Conservation (phyloP, 2,329 filamentous ascomycete genomes). For the Cercospora sojina region DNA sequence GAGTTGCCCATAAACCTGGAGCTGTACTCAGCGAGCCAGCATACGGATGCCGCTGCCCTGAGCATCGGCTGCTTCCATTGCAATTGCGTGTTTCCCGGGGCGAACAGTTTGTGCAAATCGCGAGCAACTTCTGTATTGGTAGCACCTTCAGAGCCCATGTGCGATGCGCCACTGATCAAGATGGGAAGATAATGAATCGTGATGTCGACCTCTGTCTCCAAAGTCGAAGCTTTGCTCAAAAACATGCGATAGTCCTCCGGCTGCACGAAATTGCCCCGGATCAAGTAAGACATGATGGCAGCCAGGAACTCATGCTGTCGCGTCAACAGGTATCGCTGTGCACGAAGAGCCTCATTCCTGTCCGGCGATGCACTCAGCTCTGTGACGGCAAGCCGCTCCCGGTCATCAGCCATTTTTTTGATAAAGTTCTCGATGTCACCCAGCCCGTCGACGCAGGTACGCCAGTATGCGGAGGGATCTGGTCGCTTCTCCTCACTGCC, state of each 20-base stretch:
- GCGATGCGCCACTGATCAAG: conserved; percentile 71
- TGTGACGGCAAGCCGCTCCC: conserved; percentile 72
- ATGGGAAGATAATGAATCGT: conserved; percentile 80
- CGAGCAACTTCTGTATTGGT: conserved; percentile 68
- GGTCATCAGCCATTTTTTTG: conserved; percentile 70
- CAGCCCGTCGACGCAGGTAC: conserved; percentile 75
- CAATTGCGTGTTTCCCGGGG: conserved; percentile 64
- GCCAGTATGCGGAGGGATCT: conserved; percentile 63
- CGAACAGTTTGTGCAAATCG: conserved; percentile 67
- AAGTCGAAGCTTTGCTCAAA: conserved; percentile 63
- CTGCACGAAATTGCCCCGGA: conserved; percentile 71
- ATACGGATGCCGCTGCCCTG: conserved; percentile 73
- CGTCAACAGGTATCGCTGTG: conserved; percentile 74
- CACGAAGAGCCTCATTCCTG: conserved; percentile 73
- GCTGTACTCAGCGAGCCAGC: conserved; percentile 93
- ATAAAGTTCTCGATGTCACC: conserved; percentile 74
- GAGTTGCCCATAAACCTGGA: conserved; percentile 59
- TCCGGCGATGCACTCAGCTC: conserved; percentile 65
- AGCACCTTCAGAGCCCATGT: conserved; percentile 70
- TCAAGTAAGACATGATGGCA: conserved; percentile 73
- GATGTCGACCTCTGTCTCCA: conserved; percentile 74
- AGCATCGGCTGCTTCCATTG: conserved; percentile 73
- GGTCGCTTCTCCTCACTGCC: conserved; percentile 44
- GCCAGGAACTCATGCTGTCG: conserved; percentile 88
- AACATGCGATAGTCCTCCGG: conserved; percentile 72